Conservation (phyloP, 352 stramenopile genomes). For the Pythium oligandrum region DNA sequence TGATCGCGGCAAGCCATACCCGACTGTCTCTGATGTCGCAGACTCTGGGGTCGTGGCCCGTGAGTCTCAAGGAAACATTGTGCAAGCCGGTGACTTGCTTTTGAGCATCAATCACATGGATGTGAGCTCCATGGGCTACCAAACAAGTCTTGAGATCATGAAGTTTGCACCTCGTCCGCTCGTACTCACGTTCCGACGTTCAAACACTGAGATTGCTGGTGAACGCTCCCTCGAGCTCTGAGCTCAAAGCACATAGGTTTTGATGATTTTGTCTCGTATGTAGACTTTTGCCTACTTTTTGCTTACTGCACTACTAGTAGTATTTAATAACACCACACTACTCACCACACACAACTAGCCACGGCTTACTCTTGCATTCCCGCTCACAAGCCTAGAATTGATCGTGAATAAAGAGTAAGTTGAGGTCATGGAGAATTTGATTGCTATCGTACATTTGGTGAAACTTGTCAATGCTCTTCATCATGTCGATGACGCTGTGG, state of each 20-base stretch:
- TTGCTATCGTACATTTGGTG: no score
- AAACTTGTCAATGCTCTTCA: no score
- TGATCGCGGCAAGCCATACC: constrained; percentile 45
- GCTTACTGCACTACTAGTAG: no score
- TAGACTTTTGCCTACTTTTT: no score
- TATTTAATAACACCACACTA: no score
- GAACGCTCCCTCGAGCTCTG: constrained; percentile 46
- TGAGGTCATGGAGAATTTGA: no score
- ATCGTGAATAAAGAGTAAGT: no score
- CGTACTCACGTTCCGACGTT: constrained; percentile 60
- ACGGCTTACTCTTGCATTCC: no score
- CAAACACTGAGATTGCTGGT: constrained; percentile 16
- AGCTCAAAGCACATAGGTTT: constrained; percentile 2
- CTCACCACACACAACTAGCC: no score
- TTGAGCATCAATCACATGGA: constrained; percentile 74
- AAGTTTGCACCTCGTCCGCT: constrained; percentile 62
- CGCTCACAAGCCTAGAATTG: no score
- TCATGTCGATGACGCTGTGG: no score
- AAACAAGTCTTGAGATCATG: constrained; percentile 51
- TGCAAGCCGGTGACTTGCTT: constrained; percentile 45
- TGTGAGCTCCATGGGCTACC: constrained; percentile 50
- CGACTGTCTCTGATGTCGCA: constrained; percentile 37
- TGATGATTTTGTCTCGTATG: no score
- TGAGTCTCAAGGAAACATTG: constrained; percentile 22
- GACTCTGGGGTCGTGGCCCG: constrained; percentile 22